phyloP scores from a whole-genome alignment of 352 stramenopile genomes.

The Thraustotheca clavata region DNA sequence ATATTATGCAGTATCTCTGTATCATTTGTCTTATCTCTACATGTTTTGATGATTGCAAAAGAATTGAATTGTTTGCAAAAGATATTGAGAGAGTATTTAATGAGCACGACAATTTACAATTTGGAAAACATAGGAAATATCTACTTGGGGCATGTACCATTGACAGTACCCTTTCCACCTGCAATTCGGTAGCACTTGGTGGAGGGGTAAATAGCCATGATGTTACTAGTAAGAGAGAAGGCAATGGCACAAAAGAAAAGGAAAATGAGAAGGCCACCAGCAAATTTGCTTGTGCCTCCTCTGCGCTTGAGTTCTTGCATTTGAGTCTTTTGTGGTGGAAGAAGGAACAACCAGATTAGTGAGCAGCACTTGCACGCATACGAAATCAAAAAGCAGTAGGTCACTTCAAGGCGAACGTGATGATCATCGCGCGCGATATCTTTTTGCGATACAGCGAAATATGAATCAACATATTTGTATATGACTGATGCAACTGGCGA shows the following conservation, averaged over 20 bases:
- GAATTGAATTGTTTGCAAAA: no score
- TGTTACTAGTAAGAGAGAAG: slow-evolving; percentile 1
- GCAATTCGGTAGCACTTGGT: slow-evolving; percentile 22
- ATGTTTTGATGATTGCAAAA: no score
- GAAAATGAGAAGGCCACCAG: not conserved
- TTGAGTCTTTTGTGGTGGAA: slow-evolving; percentile 32
- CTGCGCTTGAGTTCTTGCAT: slow-evolving; percentile 8
- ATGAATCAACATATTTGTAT: slow-evolving; percentile 53
- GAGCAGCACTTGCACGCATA: slow-evolving; percentile 43
- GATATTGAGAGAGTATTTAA: no score
- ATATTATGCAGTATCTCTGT: no score
- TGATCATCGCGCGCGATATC: slow-evolving; percentile 42
- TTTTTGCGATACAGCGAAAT: slow-evolving; percentile 41
- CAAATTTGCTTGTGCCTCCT: not conserved
- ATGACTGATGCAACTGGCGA: slow-evolving; percentile 34
- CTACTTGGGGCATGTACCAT: not conserved
- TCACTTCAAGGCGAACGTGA: slow-evolving; percentile 34
- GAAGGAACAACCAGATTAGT: slow-evolving; percentile 34
- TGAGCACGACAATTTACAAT: no score
- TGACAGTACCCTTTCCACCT: slow-evolving; percentile 16
- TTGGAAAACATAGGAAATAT: no score
- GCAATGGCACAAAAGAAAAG: not conserved
- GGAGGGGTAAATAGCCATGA: slow-evolving; percentile 19
- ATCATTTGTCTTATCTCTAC: no score
- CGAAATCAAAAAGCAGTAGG: slow-evolving; percentile 40